Conservation (phyloP, 768 basidiomycete genomes). For the Hypholoma sublateritium region DNA sequence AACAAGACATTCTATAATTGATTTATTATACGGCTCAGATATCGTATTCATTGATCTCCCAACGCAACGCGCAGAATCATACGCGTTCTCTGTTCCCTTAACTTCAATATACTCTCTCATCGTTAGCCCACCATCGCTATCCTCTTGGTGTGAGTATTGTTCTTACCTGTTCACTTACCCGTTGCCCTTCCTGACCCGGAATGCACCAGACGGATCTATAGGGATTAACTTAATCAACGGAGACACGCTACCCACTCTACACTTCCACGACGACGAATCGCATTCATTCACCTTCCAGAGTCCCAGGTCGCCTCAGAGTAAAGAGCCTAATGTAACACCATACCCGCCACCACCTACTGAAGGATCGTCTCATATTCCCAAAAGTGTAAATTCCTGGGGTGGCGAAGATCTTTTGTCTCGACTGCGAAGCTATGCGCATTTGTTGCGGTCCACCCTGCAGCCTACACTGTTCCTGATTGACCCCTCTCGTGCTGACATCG, state of each 20-base stretch:
- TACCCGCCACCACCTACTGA: conserved; percentile 65
- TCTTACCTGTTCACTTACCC: conserved; percentile 14
- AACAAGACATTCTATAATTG: conserved; percentile 1
- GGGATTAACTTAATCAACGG: conserved; percentile 87
- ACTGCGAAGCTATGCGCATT: conserved; percentile 72
- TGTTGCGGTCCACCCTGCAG: conserved; percentile 85
- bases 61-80: conserved; percentile 80
- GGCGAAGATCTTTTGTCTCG: conserved; percentile 84
- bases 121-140: conserved; percentile 79
- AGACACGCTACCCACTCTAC: conserved; percentile 82
- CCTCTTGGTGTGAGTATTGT: conserved; percentile 70
- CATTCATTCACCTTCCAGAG: conserved; percentile 66
- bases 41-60: conserved; percentile 86
- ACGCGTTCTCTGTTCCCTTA: conserved; percentile 93
- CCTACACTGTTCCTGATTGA: conserved; percentile 88
- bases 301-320: conserved; percentile 30
- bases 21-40: conserved; percentile 41
- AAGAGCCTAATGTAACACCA: conserved; percentile 38
- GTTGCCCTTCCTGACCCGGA: background rate
- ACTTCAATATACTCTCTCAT: conserved; percentile 88
- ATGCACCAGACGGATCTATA: conserved; percentile 72
- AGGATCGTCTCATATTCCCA: conserved; percentile 40
- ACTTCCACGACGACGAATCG: conserved; percentile 98
- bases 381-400: conserved; percentile 67
- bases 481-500: conserved; percentile 89